Evolutionary conservation across 305 asterid species (phyloP).

Genomic region (Rubia peregrina): DNA sequence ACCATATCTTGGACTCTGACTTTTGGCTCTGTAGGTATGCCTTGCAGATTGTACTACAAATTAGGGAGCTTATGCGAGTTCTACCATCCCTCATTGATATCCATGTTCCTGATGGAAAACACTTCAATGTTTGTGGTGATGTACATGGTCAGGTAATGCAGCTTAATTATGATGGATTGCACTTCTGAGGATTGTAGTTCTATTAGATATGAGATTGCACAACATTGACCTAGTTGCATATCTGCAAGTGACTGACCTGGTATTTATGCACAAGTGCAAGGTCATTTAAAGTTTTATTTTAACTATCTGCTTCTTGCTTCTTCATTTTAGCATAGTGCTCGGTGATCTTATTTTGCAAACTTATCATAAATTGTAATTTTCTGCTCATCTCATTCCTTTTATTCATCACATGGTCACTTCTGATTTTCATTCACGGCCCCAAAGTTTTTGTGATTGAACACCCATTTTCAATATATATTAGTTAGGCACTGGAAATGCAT

Average conservation of each 20-base stretch:
- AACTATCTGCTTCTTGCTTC: neutral
- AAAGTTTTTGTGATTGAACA: neutral
- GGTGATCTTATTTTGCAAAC: too few species aligned
- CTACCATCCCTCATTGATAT: constrained; percentile 95
- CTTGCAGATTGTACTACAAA: constrained; percentile 80
- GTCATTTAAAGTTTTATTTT: neutral
- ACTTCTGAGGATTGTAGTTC: constrained; percentile 25
- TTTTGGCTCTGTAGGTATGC: constrained; percentile 54
- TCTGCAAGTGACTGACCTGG: neutral
- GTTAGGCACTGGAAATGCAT: neutral
- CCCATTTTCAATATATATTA: too few species aligned
- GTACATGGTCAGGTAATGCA: constrained; percentile 97
- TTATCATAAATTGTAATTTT: too few species aligned
- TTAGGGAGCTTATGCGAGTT: constrained; percentile 59
- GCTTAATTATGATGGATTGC: constrained; percentile 52
- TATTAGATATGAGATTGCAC: neutral
- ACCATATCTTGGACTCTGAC: constrained; percentile 10
- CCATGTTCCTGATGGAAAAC: constrained; percentile 71
- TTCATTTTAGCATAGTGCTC: neutral
- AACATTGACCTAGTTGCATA: neutral
- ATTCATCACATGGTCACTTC: too few species aligned
- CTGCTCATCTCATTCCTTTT: too few species aligned
- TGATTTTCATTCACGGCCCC: neutral
- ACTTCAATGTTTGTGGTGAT: constrained; percentile 95
- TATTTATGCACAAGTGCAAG: neutral